Conservation (phyloP, 2,329 filamentous ascomycete species). For the Alternaria sp. region DNA sequence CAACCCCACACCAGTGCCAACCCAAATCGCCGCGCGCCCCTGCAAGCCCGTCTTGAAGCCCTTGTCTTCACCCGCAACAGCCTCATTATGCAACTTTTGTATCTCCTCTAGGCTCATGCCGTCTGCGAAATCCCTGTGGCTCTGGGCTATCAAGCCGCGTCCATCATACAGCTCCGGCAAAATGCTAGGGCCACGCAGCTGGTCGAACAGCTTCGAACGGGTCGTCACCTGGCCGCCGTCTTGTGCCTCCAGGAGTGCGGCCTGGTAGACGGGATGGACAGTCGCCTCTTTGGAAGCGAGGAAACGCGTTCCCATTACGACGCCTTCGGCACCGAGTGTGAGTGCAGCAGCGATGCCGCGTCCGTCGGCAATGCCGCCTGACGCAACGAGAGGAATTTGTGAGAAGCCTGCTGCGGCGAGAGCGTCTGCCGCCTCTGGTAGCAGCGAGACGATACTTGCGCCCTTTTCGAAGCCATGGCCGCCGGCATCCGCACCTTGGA, state of each 20-base stretch:
- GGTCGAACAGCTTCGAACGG: slow-evolving; percentile 62
- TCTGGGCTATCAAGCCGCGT: slow-evolving; percentile 64
- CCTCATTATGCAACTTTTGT: slow-evolving; percentile 56
- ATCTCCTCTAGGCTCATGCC: slow-evolving; percentile 56
- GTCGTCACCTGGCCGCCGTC: slow-evolving; percentile 62
- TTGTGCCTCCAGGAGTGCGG: slow-evolving; percentile 56
- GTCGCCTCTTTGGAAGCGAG: slow-evolving; percentile 62
- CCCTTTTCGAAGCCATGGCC: slow-evolving; percentile 68
- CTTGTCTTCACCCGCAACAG: slow-evolving; percentile 57
- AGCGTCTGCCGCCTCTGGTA: slow-evolving; percentile 66
- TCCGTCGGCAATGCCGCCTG: slow-evolving; percentile 68
- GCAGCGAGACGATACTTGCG: slow-evolving; percentile 64
- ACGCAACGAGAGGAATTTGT: slow-evolving; percentile 58
- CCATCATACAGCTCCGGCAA: slow-evolving; percentile 69
- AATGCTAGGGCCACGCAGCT: slow-evolving; percentile 62
- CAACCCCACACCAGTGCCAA: slow-evolving; percentile 68
- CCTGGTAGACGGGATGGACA: slow-evolving; percentile 56
- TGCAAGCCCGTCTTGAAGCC: slow-evolving; percentile 61
- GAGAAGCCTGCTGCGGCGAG: slow-evolving; percentile 48
- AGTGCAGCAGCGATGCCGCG: slow-evolving; percentile 66
- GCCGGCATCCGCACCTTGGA: slow-evolving; percentile 70
- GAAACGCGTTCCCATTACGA: slow-evolving; percentile 71
- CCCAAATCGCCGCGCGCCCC: slow-evolving; percentile 65
- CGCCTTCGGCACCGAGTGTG: slow-evolving; percentile 62
- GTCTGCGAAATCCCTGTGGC: slow-evolving; percentile 52